phyloP scores from a whole-genome alignment of 2,329 filamentous ascomycete genomes.

The Juglanconis juglandina region DNA sequence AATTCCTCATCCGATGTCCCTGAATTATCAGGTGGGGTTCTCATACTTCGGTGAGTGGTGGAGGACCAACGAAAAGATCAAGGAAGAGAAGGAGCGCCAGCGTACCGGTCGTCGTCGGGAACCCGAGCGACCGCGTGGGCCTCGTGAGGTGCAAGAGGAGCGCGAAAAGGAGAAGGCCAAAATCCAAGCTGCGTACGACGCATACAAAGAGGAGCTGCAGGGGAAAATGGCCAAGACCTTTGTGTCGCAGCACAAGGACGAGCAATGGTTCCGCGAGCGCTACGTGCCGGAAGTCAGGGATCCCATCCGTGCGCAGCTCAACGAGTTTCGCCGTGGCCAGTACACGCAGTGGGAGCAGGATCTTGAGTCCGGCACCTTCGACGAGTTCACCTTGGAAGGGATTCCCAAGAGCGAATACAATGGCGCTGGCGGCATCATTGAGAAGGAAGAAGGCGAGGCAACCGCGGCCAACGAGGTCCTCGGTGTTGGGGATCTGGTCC shows the following conservation, averaged over 20 bases:
- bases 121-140: constrained; percentile 59
- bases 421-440: constrained; percentile 76
- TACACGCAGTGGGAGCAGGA: constrained; percentile 90
- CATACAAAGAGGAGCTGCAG: constrained; percentile 66
- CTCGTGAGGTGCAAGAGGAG: constrained; percentile 67
- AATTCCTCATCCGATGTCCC: constrained; percentile 65
- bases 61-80: constrained; percentile 77
- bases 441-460: constrained; percentile 94
- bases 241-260: constrained; percentile 85
- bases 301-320: constrained; percentile 69
- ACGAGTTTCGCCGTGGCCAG: constrained; percentile 72
- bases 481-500: constrained; percentile 85
- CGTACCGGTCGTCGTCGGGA: constrained; percentile 67
- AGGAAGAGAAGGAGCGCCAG: constrained; percentile 72
- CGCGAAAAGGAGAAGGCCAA: constrained; percentile 74
- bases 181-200: constrained; percentile 68
- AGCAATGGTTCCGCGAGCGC: constrained; percentile 97
- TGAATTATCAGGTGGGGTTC: constrained; percentile 79
- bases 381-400: constrained; percentile 91
- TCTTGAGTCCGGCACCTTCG: constrained; percentile 78
- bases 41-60: constrained; percentile 87
- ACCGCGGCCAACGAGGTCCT: constrained; percentile 88
- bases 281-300: constrained; percentile 83
- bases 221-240: constrained; percentile 83
- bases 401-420: constrained; percentile 92